These are phyloP conservation scores for Psidium friedrichsthalianum DNA, from an alignment of 345 rosid genomes.

Conservation along the genomic window DNA sequence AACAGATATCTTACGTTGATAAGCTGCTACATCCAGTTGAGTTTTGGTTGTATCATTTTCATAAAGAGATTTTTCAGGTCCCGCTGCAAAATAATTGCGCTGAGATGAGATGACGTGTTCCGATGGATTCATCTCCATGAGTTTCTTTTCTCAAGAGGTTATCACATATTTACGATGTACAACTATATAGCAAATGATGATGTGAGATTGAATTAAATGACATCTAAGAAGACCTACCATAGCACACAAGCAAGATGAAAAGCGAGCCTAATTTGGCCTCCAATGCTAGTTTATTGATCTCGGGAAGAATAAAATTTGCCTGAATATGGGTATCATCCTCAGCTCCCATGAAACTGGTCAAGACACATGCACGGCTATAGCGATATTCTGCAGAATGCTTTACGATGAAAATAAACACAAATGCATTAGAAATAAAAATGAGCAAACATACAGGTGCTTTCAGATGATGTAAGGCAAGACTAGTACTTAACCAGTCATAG, in stretches of 20 bases:
- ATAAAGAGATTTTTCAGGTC: conserved; percentile 44
- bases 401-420: conserved; percentile 16
- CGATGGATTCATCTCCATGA: not conserved
- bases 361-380: conserved; percentile 68
- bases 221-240: conserved; percentile 38
- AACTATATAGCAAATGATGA: conserved; percentile 2
- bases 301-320: conserved; percentile 79
- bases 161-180: not conserved
- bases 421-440: not conserved
- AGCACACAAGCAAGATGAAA: conserved; percentile 69
- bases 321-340: conserved; percentile 58
- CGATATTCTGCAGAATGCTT: conserved; percentile 88
- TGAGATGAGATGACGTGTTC: not conserved
- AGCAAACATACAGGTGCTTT: not conserved
- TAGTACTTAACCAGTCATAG: not conserved
- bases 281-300: conserved; percentile 57
- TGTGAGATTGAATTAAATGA: not conserved
- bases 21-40: conserved; percentile 34
- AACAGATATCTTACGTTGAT: conserved; percentile 17
- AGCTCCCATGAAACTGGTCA: conserved; percentile 64
- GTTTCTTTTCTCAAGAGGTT: not conserved
- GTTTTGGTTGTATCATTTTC: conserved; percentile 55
- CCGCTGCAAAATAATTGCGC: conserved; percentile 35
- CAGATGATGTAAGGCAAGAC: not conserved
- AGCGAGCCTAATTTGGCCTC: conserved; percentile 83